These are phyloP conservation scores for Euptelea pleiosperma DNA, from an alignment of 164 flowering plant genomes.

Conservation along the genomic window DNA sequence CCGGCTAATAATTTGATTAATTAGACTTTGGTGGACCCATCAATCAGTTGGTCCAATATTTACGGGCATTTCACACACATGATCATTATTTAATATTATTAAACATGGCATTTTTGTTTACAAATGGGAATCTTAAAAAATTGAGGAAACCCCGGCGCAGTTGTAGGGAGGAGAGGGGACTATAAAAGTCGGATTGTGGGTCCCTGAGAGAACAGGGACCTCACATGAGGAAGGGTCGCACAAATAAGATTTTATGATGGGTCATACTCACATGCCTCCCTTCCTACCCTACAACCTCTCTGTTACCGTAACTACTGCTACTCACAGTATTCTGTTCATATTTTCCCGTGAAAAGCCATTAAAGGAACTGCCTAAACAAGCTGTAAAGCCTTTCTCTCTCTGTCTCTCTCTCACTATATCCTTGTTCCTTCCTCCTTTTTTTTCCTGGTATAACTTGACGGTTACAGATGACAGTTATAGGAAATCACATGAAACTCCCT, in stretches of 20 bases:
- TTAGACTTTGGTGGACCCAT: no score
- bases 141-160: slow-evolving; percentile 20
- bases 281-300: no score
- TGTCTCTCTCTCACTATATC: neutral
- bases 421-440: neutral
- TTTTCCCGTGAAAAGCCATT: slow-evolving; percentile 10
- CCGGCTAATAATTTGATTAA: no score
- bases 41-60: no score
- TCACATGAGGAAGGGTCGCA: slow-evolving; percentile 29
- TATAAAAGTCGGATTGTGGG: slow-evolving; percentile 1
- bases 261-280: slow-evolving; percentile 21
- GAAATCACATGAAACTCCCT: no score
- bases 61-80: no score
- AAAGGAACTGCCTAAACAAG: slow-evolving; percentile 14
- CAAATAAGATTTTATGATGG: neutral
- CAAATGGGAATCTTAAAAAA: slow-evolving; percentile 21
- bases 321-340: slow-evolving; percentile 6
- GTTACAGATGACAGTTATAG: no score
- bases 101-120: no score
- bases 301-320: no score
- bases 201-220: slow-evolving; percentile 21
- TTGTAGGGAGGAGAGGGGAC: slow-evolving; percentile 19
- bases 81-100: no score
- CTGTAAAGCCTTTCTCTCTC: slow-evolving; percentile 26
- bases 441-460: slow-evolving; percentile 6